Conservation (phyloP, 1,139 yeast species). For the Blastobotrys arbuscula region DNA sequence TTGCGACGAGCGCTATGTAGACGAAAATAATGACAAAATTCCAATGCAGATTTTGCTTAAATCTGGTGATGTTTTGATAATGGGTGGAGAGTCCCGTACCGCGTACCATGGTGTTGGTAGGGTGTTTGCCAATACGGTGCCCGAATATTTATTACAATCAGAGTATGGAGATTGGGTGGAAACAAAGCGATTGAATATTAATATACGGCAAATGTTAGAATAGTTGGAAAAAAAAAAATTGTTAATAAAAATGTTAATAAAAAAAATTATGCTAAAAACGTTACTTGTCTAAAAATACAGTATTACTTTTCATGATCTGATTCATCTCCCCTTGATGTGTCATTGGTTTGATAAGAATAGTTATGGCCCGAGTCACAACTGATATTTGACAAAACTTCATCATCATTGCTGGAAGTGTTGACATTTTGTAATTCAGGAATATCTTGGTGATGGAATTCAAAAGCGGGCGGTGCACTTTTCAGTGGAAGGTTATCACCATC, state of each 20-base stretch:
- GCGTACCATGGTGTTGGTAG: slow-evolving; percentile 43
- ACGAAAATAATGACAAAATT: slow-evolving; percentile 4
- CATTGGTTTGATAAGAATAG: background rate
- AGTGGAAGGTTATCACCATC: slow-evolving; percentile 1
- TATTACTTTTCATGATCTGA: background rate
- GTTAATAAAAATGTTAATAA: background rate
- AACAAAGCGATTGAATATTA: slow-evolving; percentile 37
- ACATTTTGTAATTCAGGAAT: background rate
- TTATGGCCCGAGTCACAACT: background rate
- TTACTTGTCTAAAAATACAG: background rate
- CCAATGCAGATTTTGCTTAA: slow-evolving; percentile 34
- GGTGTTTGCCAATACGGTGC: slow-evolving; percentile 34
- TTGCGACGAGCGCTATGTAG: slow-evolving; percentile 23
- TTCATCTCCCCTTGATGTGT: background rate
- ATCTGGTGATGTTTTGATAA: slow-evolving; percentile 39
- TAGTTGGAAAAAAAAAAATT: background rate
- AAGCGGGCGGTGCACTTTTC: slow-evolving; percentile 18
- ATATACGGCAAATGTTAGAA: slow-evolving; percentile 38
- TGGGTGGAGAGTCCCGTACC: slow-evolving; percentile 38
- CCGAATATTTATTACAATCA: slow-evolving; percentile 23
- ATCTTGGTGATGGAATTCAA: slow-evolving; percentile 9
- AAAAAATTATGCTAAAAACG: background rate
- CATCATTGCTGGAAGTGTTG: background rate
- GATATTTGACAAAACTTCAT: background rate
- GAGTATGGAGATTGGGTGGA: slow-evolving; percentile 32